A percentile compares a stretch with the other conserved stretches of the same genome.
Conservation (phyloP, 1,139 yeast species). For the Nadsonia starkeyi-henricii region DNA sequence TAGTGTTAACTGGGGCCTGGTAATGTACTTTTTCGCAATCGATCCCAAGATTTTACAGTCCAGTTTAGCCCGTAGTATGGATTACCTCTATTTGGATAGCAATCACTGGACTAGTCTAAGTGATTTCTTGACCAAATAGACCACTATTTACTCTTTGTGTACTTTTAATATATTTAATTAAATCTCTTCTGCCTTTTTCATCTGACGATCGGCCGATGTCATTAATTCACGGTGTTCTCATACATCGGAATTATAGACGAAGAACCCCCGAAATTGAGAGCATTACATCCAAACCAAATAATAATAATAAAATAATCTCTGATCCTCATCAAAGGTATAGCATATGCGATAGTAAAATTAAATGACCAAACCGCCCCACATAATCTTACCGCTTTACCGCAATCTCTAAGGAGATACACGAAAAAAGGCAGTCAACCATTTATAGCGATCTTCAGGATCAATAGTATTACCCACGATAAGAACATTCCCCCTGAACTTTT, state of each 20-base stretch:
- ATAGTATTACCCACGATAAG: constrained; percentile 43
- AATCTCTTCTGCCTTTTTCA: too few species aligned
- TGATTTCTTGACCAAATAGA: constrained; percentile 12
- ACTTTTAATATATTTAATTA: too few species aligned
- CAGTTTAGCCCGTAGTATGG: constrained; percentile 58
- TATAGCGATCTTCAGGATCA: constrained; percentile 38
- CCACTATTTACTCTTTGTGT: too few species aligned
- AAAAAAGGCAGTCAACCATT: constrained; percentile 59
- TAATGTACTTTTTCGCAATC: constrained; percentile 55
- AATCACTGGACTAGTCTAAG: constrained; percentile 23
- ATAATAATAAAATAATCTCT: constrained; percentile 57
- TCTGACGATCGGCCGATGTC: too few species aligned
- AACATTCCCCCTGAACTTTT: too few species aligned
- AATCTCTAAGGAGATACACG: constrained; percentile 69
- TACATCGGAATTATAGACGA: too few species aligned
- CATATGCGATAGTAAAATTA: constrained; percentile 56
- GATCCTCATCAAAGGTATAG: constrained; percentile 52
- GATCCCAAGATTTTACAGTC: constrained; percentile 54
- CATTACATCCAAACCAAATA: constrained; percentile 21
- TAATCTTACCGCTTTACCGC: constrained; percentile 31
- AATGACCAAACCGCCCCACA: constrained; percentile 69
- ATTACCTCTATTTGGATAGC: constrained; percentile 47
- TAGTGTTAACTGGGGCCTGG: constrained; percentile 60
- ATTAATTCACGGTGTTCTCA: too few species aligned
- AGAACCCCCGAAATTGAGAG: constrained; percentile 13